Base-by-base conservation (phyloP, 768 basidiomycete species). In the Leccinum barrowsii region DNA sequence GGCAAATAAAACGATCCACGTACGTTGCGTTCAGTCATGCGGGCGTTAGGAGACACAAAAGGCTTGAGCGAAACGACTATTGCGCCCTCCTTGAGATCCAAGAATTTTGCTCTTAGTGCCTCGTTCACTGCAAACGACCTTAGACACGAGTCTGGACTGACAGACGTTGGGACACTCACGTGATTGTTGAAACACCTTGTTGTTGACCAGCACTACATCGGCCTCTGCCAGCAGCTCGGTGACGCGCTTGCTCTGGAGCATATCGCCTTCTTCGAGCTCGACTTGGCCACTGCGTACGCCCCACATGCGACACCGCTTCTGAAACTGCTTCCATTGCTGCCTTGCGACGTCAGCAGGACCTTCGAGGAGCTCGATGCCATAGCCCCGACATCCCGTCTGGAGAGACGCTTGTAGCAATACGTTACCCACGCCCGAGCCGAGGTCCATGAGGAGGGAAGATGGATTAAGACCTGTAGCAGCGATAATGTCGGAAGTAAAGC, bases 71-170 rank as follows among this genome's bases (percentile, higher is more conserved):
- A 94, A 37, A 98, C 83, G 50, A 99, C 90, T 50, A 86, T 86
- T 0, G 94, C 93, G 19, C 92, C 92, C 59, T 96, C 92, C 68
- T 94, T 97, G 59, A 98, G 77, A 68, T 99, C 97, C 55, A 99
- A 77, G 74, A 98, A 98, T 67, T 93, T 89, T 28, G 90, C 86
- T 48, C 90, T 81, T 15, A 99, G 76, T 1, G 86, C 84, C 67
- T 92, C 91, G 72, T 98, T 98, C 59, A 98, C 90, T 92, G 57
- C 11, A 42, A 48, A 17, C 12, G 34, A 26, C 35, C 5, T 52
- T 19, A 53, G 19, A 44, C 19, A 54, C 19, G 10, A 51, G 11
- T 7, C 40, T 7, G 4, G 52, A 55, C 44, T 32, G 32, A 60
- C 28, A 52, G 37, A 40, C n/a, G 21, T 55, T 30, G n/a, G 4